These are phyloP conservation scores for Salmacisia buchloeana DNA, from an alignment of 1,284 basidiomycete species.

Conservation along the genomic window DNA sequence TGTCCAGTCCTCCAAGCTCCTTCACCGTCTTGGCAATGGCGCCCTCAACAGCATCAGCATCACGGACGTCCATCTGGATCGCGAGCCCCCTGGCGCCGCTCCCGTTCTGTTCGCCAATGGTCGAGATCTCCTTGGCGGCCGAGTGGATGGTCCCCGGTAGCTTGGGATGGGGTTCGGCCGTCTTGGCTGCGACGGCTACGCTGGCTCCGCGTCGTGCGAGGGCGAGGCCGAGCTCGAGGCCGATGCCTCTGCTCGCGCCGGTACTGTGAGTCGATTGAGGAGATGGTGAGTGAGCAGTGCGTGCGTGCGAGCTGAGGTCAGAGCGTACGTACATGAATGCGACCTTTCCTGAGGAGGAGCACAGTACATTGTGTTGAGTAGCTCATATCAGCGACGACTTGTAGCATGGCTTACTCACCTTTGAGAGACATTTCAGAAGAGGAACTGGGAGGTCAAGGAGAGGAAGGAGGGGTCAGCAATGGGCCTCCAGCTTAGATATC, in stretches of 20 bases:
- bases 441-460: too few species aligned
- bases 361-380: too few species aligned
- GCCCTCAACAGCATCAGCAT: conserved; percentile 31
- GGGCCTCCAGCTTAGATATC: too few species aligned
- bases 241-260: conserved; percentile 39
- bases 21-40: conserved; percentile 28
- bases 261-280: conserved; percentile 35
- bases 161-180: conserved; percentile 28
- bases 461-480: too few species aligned
- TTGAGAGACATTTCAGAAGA: too few species aligned
- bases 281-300: too few species aligned
- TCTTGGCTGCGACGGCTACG: not conserved
- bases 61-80: conserved; percentile 46
- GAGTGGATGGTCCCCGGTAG: conserved; percentile 49
- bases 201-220: not conserved
- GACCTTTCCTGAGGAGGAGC: too few species aligned
- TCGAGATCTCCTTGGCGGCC: conserved; percentile 42
- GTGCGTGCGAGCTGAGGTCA: too few species aligned
- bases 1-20: conserved; percentile 44
- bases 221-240: conserved; percentile 25
- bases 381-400: too few species aligned
- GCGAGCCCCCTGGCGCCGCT: conserved; percentile 28
- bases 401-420: too few species aligned
- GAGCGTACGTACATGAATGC: too few species aligned
- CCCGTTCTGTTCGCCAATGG: conserved; percentile 19